Conservation (phyloP, 768 basidiomycete genomes). For the Suillus bovinus region DNA sequence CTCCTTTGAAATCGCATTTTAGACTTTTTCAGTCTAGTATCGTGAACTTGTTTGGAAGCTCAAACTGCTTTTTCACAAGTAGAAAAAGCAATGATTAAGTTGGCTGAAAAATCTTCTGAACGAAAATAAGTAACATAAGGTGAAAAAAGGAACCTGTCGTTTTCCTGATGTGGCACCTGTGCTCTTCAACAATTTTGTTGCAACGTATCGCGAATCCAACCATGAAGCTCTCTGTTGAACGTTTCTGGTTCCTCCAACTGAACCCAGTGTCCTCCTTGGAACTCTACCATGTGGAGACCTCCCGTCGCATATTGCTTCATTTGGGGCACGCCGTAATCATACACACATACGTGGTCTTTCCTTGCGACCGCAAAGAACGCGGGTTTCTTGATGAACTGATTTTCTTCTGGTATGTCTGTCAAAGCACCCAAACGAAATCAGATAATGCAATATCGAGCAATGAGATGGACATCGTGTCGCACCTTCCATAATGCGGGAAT, state of each 20-base stretch:
- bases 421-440: background rate
- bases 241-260: conserved; percentile 34
- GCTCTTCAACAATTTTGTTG: background rate
- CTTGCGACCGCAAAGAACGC: conserved; percentile 38
- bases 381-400: conserved; percentile 33
- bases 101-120: too few relatives aligned
- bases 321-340: conserved; percentile 21
- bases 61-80: too few relatives aligned
- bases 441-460: background rate
- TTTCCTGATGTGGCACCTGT: too few relatives aligned
- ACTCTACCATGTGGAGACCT: conserved; percentile 30
- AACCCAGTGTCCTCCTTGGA: conserved; percentile 41
- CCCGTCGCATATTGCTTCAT: conserved; percentile 31
- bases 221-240: conserved; percentile 36
- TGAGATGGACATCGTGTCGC: conserved; percentile 13
- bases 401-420: conserved; percentile 24
- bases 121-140: too few relatives aligned
- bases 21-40: too few relatives aligned
- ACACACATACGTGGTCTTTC: conserved; percentile 36
- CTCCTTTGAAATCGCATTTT: conserved; percentile 19
- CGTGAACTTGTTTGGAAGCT: too few relatives aligned
- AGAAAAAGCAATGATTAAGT: too few relatives aligned
- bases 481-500: conserved; percentile 31
- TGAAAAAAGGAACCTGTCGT: too few relatives aligned
- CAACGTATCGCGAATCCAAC: conserved; percentile 31